Base-by-base conservation (phyloP, 495 filamentous ascomycete genomes). In the Opeltia flavorubescens region DNA sequence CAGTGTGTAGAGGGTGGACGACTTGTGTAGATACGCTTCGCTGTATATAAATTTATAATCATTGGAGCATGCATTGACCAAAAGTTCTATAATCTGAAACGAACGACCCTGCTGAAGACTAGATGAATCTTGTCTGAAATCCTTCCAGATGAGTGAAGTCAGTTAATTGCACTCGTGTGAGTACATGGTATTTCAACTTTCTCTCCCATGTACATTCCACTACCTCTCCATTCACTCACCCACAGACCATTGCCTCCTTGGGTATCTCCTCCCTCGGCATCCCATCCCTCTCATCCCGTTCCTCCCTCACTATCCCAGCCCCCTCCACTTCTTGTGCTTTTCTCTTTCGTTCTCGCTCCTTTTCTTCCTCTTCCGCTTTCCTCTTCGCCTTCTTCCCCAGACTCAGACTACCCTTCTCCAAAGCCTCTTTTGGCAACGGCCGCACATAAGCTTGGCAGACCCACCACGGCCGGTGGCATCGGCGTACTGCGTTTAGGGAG, bases 401-500 rank as follows among this genome's bases (percentile, higher is more conserved):
- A 44, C 67, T 75, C 56, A 95, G 68, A 31, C 80, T 78, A 2
- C 91, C 91, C 55, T 81, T 86, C 54, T 78, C 77, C 47, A 89
- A 50, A 15, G 91, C 91, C 65, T 96, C 89, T 55, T 85, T 84
- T 0, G 91, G 91, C 55, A 94, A 55, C 30, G 88, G 89, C 26
- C 91, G 69, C 2, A 95, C 71, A 53, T 95, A 84, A 2, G 91
- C 86, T 64, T 99, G 91, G 36, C 84, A 89, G 4, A 95, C 68
- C 84, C 89, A 99, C 74, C 78, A 95, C 2, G 91, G 91, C 44
- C 84, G 63, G 56, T 75, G 77, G 56, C 84, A 89, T 42, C 74
- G 67, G 47, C 69, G 74, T 25, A 89, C 80, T 1, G 80, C 76
- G 25, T 72, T 73, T 23, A 77, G 71, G 8, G 84, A 88, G 47